These are phyloP conservation scores for Coemansia javaensis DNA, from an alignment of 192 early-diverging fungal genomes.

Conservation along the genomic window DNA sequence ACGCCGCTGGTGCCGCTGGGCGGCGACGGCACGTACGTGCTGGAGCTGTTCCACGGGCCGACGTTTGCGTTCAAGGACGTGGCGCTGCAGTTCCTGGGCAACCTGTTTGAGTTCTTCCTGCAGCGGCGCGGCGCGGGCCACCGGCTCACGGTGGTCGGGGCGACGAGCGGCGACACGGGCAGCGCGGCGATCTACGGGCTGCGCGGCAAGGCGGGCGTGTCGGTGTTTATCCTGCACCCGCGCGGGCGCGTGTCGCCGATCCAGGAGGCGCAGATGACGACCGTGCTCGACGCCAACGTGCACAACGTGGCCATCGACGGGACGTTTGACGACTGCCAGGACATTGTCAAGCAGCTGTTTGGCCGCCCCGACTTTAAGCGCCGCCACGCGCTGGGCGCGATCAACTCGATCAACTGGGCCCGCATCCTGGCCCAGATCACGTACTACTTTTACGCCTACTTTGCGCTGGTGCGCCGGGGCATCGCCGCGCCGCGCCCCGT, in stretches of 20 bases:
- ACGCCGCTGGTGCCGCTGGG: conserved; percentile 67
- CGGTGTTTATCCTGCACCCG: conserved; percentile 92
- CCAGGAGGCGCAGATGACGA: conserved; percentile 98
- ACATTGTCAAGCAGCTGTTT: conserved; percentile 90
- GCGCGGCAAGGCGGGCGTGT: conserved; percentile 85
- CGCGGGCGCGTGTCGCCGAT: conserved; percentile 85
- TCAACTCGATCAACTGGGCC: conserved; percentile 99
- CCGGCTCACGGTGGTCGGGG: conserved; percentile 84
- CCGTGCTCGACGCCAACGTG: conserved; percentile 88
- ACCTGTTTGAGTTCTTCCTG: conserved; percentile 97
- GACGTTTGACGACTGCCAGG: conserved; percentile 98
- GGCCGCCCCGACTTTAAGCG: conserved; percentile 67
- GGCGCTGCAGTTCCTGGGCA: conserved; percentile 92
- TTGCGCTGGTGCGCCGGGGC: conserved; percentile 52
- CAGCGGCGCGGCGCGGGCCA: conserved; percentile 55
- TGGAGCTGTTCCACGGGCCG: conserved; percentile 96
- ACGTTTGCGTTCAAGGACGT: conserved; percentile 99
- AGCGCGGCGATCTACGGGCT: conserved; percentile 98
- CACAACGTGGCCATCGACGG: conserved; percentile 89
- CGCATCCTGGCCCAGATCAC: conserved; percentile 92
- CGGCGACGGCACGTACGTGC: conserved; percentile 36
- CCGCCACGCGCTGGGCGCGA: conserved; percentile 78
- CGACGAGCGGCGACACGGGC: conserved; percentile 95
- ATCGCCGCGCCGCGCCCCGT: conserved; percentile 8
- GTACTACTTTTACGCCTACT: conserved; percentile 96